Conservation (phyloP, 1,139 yeast genomes). For the Yamadazyma trypodendri region DNA sequence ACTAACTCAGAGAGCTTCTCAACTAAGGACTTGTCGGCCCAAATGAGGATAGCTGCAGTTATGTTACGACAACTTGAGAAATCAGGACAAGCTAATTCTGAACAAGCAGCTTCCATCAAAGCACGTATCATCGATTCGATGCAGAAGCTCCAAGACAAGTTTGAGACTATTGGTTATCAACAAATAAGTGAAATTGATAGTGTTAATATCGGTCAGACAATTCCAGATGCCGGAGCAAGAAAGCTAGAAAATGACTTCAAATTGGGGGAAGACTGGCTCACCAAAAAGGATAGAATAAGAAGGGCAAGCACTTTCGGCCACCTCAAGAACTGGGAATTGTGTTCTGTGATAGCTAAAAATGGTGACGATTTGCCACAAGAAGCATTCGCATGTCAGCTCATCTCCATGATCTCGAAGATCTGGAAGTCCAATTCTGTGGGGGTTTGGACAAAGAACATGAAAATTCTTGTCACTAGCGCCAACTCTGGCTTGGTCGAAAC, state of each 20-base stretch:
- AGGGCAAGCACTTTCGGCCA: constrained; percentile 80
- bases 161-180: constrained; percentile 48
- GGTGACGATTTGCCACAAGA: constrained; percentile 96
- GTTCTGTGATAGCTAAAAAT: constrained; percentile 92
- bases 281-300: constrained; percentile 77
- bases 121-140: constrained; percentile 80
- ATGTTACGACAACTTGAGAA: constrained; percentile 88
- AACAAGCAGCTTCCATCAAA: constrained; percentile 72
- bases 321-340: constrained; percentile 86
- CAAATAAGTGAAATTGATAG: constrained; percentile 44
- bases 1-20: not conserved
- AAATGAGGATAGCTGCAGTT: constrained; percentile 93
- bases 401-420: constrained; percentile 77
- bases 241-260: constrained; percentile 88
- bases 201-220: constrained; percentile 4
- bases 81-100: constrained; percentile 64
- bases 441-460: constrained; percentile 93
- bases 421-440: constrained; percentile 70
- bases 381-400: constrained; percentile 94
- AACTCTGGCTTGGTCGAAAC: constrained; percentile 93
- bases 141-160: constrained; percentile 78
- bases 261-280: constrained; percentile 90
- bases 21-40: constrained; percentile 67
- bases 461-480: constrained; percentile 85
- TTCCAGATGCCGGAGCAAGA: constrained; percentile 75